Conservation (phyloP, 257 asterid genomes). For the Handroanthus guayacan region DNA sequence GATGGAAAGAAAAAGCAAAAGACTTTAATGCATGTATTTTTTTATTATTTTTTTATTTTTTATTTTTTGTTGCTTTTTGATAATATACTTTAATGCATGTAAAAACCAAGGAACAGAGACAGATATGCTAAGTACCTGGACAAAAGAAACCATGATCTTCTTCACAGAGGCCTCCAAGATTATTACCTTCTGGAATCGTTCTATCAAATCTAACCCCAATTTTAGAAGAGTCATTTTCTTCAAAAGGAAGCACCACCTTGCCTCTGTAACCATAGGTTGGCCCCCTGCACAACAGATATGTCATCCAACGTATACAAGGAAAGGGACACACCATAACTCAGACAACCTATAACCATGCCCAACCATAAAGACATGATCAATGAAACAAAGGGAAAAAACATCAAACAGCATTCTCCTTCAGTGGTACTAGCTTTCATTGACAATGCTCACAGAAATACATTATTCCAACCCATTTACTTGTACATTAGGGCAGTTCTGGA, state of each 20-base stretch:
- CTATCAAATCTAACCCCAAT: conserved; percentile 92
- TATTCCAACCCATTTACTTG: background rate
- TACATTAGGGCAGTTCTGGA: conserved; percentile 16
- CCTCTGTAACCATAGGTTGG: conserved; percentile 78
- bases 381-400: conserved; percentile 5
- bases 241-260: conserved; percentile 87
- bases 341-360: conserved; percentile 20
- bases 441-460: background rate
- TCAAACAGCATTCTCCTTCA: conserved; percentile 1
- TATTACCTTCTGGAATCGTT: conserved; percentile 82
- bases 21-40: background rate
- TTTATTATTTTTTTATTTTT: too few relatives aligned
- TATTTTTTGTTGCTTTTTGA: background rate
- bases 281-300: conserved; percentile 60
- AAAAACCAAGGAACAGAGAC: conserved; percentile 20
- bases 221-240: conserved; percentile 85
- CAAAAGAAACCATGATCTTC: conserved; percentile 90
- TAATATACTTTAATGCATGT: conserved; percentile 5
- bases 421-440: background rate
- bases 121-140: conserved; percentile 61
- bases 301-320: conserved; percentile 15
- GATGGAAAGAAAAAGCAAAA: conserved; percentile 31
- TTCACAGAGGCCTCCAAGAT: conserved; percentile 94
- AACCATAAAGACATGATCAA: background rate
- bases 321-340: conserved; percentile 26